Conservation (phyloP, 257 asterid genomes). For the Linderniella brevidens region DNA sequence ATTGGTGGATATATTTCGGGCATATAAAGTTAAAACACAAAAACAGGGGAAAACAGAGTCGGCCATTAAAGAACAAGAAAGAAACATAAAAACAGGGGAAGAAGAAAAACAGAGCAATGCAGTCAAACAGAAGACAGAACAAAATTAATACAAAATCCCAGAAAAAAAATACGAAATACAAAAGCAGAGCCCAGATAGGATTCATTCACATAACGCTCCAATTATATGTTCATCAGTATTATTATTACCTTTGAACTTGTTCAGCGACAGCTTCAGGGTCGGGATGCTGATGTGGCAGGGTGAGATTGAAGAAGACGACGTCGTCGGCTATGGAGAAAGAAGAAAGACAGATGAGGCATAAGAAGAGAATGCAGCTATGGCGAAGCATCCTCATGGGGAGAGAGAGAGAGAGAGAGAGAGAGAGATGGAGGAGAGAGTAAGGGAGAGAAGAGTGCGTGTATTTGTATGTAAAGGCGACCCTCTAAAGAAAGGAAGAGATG, state of each 20-base stretch:
- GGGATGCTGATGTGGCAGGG: conserved; percentile 86
- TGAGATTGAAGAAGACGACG: conserved; percentile 23
- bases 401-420: conserved; percentile 24
- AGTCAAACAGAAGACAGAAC: too few relatives aligned
- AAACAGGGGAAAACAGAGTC: too few relatives aligned
- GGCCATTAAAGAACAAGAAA: too few relatives aligned
- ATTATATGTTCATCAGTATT: background rate
- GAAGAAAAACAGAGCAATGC: too few relatives aligned
- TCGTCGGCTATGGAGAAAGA: background rate
- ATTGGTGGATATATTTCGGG: too few relatives aligned
- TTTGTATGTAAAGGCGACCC: conserved; percentile 18
- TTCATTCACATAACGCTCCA: too few relatives aligned
- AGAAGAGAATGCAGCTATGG: conserved; percentile 9
- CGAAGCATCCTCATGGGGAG: conserved; percentile 8
- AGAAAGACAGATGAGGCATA: too few relatives aligned
- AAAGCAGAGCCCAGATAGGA: too few relatives aligned
- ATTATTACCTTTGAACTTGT: conserved; percentile 49
- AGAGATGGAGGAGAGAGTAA: conserved; percentile 22
- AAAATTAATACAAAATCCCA: too few relatives aligned
- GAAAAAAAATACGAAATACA: too few relatives aligned
- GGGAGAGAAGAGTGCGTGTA: conserved; percentile 15
- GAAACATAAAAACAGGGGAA: too few relatives aligned
- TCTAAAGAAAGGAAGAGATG: conserved; percentile 25
- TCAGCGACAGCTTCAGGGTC: conserved; percentile 72
- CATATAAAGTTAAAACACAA: too few relatives aligned